These are phyloP conservation scores for Thalassiosira exigua DNA, from an alignment of 352 stramenopile species.

Conservation along the genomic window DNA sequence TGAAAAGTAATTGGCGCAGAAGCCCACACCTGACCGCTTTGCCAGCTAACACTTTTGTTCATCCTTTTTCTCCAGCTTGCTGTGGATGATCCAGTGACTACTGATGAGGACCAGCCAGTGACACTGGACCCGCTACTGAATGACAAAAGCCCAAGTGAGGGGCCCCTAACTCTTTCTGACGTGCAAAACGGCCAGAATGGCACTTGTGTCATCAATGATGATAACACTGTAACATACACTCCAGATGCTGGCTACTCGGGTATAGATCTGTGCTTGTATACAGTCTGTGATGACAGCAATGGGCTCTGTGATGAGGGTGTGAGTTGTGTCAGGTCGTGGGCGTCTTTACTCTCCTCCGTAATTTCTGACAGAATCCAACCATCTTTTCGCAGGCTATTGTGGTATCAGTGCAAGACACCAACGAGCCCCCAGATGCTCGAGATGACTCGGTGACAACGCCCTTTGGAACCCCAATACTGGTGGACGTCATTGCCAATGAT, in stretches of 20 bases:
- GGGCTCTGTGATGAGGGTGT: constrained; percentile 20
- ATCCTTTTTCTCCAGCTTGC: constrained; percentile 5
- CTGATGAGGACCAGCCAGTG: constrained; percentile 10
- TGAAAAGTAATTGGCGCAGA: too few species aligned
- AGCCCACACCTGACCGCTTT: too few species aligned
- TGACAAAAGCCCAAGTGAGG: constrained; percentile 7
- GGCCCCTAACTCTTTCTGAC: not conserved
- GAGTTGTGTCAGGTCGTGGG: not conserved
- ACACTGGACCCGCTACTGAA: constrained; percentile 17
- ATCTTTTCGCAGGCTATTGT: constrained; percentile 9
- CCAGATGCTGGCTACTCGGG: constrained; percentile 11
- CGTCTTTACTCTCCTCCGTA: not conserved
- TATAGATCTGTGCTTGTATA: constrained; percentile 15
- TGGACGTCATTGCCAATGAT: constrained; percentile 8
- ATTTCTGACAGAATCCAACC: not conserved
- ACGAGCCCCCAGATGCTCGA: constrained; percentile 9
- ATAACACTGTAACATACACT: constrained; percentile 21
- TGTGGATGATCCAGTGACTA: constrained; percentile 24
- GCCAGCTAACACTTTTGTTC: not conserved
- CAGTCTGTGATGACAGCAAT: constrained; percentile 21
- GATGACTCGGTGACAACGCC: constrained; percentile 20
- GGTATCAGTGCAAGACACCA: constrained; percentile 20
- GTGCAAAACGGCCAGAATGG: constrained; percentile 11
- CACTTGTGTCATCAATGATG: constrained; percentile 4
- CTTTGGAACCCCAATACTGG: constrained; percentile 6